phyloP scores from a whole-genome alignment of 345 rosid genomes.

The rapeseed (Brassica napus) region Da-Ae NC_063441.1:17447501-17448000 shows the following conservation, averaged over 20 bases:
- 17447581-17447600: not conserved
- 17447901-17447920: not conserved
- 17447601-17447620: not conserved
- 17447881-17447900: slow-evolving; percentile 43
- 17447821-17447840: slow-evolving; percentile 96
- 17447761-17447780: slow-evolving; percentile 86
- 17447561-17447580: slow-evolving; percentile 41
- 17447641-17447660: slow-evolving; percentile 92
- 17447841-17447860: slow-evolving; percentile 95
- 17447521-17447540: slow-evolving; percentile 89
- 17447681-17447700: slow-evolving; percentile 92
- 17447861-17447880: slow-evolving; percentile 88
- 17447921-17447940: too few species aligned
- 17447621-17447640: not conserved
- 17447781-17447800: slow-evolving; percentile 95
- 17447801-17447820: slow-evolving; percentile 89
- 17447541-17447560: slow-evolving; percentile 92
- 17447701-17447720: slow-evolving; percentile 90
- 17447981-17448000: slow-evolving; percentile 91
- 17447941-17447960: not conserved
- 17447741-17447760: slow-evolving; percentile 82
- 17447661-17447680: slow-evolving; percentile 80
- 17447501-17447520: slow-evolving; percentile 84
- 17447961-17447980: not conserved
- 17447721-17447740: slow-evolving; percentile 89